Evolutionary conservation across 352 stramenopile species (phyloP).

Genomic region (Phytopythium cucurbitacearum): DNA sequence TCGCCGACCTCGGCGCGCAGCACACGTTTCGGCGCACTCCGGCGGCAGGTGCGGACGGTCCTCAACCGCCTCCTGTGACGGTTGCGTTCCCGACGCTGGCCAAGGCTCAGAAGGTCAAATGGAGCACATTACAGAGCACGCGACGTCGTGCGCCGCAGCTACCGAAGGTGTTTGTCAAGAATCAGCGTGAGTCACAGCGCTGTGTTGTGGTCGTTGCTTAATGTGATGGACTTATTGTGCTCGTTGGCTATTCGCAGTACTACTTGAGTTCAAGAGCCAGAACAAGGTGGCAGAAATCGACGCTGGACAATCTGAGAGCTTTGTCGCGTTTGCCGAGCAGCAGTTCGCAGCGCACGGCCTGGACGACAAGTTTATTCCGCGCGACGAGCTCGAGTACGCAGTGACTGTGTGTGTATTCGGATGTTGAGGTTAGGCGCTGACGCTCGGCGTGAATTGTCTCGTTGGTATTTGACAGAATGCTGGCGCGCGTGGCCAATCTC

Average conservation of each 20-base stretch:
- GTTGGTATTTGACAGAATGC: slow-evolving; percentile 15
- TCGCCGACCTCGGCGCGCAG: slow-evolving; percentile 58
- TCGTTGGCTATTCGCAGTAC: slow-evolving; percentile 28
- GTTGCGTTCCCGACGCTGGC: slow-evolving; percentile 59
- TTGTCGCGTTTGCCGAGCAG: slow-evolving; percentile 51
- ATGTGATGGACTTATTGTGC: background rate
- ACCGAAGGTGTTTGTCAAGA: slow-evolving; percentile 74
- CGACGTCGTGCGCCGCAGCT: slow-evolving; percentile 69
- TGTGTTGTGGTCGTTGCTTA: background rate
- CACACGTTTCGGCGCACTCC: slow-evolving; percentile 62
- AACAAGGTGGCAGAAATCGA: slow-evolving; percentile 11
- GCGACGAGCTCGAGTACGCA: slow-evolving; percentile 41
- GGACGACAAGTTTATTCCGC: slow-evolving; percentile 52
- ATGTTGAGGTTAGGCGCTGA: too few relatives aligned
- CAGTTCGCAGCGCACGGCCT: slow-evolving; percentile 57
- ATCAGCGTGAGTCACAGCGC: slow-evolving; percentile 46
- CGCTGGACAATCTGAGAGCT: slow-evolving; percentile 22
- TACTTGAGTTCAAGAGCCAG: slow-evolving; percentile 48
- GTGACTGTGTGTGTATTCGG: background rate
- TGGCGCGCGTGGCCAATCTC: slow-evolving; percentile 35
- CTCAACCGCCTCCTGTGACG: slow-evolving; percentile 26
- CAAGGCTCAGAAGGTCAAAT: slow-evolving; percentile 38
- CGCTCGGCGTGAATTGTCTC: background rate
- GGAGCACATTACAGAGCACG: slow-evolving; percentile 59
- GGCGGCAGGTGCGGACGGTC: slow-evolving; percentile 11